Evolutionary conservation across 1,139 yeast genomes (phyloP).

Genomic region (Hyphopichia pseudoburtonii): DNA sequence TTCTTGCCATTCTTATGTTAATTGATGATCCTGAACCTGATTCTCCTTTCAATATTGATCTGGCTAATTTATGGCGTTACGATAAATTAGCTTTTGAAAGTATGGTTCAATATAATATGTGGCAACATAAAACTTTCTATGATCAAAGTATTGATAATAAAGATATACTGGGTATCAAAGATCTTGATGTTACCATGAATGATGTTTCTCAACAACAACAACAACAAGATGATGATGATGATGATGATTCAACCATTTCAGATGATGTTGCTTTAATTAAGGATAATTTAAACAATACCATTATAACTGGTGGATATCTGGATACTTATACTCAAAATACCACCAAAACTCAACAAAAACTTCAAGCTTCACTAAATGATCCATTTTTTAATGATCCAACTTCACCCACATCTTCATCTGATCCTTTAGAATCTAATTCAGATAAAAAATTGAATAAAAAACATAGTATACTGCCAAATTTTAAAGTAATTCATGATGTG

Average conservation of each 20-base stretch:
- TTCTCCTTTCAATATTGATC: conserved; percentile 81
- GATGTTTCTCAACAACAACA: not conserved
- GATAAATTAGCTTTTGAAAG: conserved; percentile 59
- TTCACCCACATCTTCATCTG: too few species aligned
- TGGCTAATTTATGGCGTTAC: conserved; percentile 70
- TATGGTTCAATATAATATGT: conserved; percentile 61
- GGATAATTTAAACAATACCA: conserved; percentile 4
- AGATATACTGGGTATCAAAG: not conserved
- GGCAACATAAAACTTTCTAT: conserved; percentile 33
- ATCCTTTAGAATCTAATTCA: not conserved
- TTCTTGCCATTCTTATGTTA: conserved; percentile 69
- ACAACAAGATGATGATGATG: not conserved
- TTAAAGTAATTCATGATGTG: conserved; percentile 22
- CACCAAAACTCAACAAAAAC: not conserved
- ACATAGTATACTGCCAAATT: conserved; percentile 9
- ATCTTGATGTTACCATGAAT: not conserved
- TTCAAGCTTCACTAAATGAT: not conserved
- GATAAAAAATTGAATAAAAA: not conserved
- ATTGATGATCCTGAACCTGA: conserved; percentile 80
- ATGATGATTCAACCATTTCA: not conserved
- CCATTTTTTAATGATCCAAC: conserved; percentile 2
- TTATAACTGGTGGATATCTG: conserved; percentile 5
- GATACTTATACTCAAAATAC: conserved; percentile 5
- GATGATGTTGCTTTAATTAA: conserved; percentile 1
- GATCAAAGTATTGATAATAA: not conserved